A percentile compares a stretch with the other conserved stretches of the same genome.
These are phyloP conservation scores for Fusarium sp. DNA, from an alignment of 2,329 filamentous ascomycete genomes.

Conservation along the genomic window DNA sequence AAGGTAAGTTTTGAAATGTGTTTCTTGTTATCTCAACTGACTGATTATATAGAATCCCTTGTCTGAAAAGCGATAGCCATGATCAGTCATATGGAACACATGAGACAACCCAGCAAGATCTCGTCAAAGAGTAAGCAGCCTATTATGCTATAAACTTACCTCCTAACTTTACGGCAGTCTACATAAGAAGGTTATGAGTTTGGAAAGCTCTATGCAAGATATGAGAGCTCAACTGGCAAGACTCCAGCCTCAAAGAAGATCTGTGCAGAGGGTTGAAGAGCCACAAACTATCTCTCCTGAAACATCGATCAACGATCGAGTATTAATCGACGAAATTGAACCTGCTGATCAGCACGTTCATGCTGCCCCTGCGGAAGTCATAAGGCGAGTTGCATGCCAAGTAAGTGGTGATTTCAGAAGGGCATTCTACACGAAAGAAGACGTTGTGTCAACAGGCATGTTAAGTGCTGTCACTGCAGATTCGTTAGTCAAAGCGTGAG, in stretches of 20 bases:
- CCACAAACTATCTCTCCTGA: constrained; percentile 1
- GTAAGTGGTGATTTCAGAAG: constrained; percentile 27
- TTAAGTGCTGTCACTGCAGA: constrained; percentile 20
- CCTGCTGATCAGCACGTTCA: constrained; percentile 28
- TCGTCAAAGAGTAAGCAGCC: constrained; percentile 18
- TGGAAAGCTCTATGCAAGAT: constrained; percentile 28
- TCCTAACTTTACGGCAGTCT: constrained; percentile 10
- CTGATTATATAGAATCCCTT: constrained; percentile 8
- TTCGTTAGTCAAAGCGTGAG: constrained; percentile 26
- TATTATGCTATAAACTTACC: not conserved
- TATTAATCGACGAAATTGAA: constrained; percentile 11
- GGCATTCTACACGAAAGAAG: constrained; percentile 20
- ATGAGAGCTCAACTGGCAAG: constrained; percentile 14
- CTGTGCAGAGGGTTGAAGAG: not conserved
- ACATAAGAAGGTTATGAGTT: constrained; percentile 24
- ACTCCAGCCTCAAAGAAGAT: constrained; percentile 1
- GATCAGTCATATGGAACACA: constrained; percentile 6
- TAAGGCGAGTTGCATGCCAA: constrained; percentile 29
- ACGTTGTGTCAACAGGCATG: constrained; percentile 25
- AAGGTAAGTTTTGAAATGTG: not conserved
- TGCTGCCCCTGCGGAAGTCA: constrained; percentile 29
- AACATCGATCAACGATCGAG: not conserved
- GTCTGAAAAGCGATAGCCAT: constrained; percentile 21
- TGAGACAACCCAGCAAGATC: constrained; percentile 5
- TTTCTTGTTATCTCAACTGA: not conserved